These are phyloP conservation scores for Neurospora terricola DNA, from an alignment of 495 filamentous ascomycete genomes.

Conservation along the genomic window DNA sequence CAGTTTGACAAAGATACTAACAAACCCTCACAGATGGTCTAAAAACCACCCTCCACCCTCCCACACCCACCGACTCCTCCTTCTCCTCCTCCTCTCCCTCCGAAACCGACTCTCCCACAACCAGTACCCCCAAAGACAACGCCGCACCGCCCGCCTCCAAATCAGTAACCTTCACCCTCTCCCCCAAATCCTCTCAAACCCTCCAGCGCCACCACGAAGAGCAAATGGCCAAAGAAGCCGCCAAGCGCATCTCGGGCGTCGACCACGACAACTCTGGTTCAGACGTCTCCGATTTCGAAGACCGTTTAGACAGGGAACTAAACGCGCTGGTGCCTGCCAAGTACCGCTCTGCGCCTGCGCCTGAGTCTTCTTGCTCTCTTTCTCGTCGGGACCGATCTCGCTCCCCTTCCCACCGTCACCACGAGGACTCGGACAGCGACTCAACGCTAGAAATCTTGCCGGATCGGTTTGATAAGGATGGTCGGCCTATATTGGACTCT, in stretches of 20 bases:
- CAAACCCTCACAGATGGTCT: conserved; percentile 26
- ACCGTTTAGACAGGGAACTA: background rate
- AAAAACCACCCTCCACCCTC: conserved; percentile 8
- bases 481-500: conserved; percentile 36
- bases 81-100: background rate
- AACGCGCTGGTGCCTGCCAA: conserved; percentile 15
- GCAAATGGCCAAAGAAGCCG: conserved; percentile 6
- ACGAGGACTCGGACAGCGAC: conserved; percentile 16
- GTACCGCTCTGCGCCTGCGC: conserved; percentile 26
- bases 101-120: background rate
- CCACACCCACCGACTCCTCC: background rate
- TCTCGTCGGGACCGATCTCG: conserved; percentile 3
- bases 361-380: conserved; percentile 8
- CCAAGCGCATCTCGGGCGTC: conserved; percentile 8
- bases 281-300: conserved; percentile 1
- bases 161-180: conserved; percentile 34
- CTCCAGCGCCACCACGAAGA: conserved; percentile 27
- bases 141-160: conserved; percentile 15
- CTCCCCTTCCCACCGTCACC: conserved; percentile 12
- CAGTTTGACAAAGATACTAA: background rate
- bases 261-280: background rate
- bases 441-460: conserved; percentile 42
- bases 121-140: background rate
- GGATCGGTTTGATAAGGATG: conserved; percentile 54
- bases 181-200: conserved; percentile 30